Evolutionary conservation across 257 asterid species (phyloP).

Genomic region (Penstemon barbatus): DNA sequence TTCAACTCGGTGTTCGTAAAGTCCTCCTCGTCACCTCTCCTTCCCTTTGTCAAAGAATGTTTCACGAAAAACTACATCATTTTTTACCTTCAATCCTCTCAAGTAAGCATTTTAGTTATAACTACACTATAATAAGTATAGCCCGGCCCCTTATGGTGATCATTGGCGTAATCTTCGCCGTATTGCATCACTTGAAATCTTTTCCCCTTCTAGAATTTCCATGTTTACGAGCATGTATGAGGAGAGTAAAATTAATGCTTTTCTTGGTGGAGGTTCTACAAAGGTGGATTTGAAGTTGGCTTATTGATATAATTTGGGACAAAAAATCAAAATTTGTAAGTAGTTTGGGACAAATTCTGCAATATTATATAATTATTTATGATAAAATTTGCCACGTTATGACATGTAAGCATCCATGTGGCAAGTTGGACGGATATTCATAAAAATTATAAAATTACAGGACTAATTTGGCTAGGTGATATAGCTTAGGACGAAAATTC

Average conservation of each 20-base stretch:
- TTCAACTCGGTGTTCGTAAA: slow-evolving; percentile 26
- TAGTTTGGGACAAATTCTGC: no score
- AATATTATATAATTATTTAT: no score
- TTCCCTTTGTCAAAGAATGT: slow-evolving; percentile 30
- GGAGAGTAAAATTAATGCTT: slow-evolving; percentile 26
- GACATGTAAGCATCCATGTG: no score
- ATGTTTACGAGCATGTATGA: slow-evolving; percentile 9
- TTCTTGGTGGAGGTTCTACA: slow-evolving; percentile 9
- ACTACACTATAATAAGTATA: slow-evolving; percentile 29
- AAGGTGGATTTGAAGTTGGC: slow-evolving; percentile 29
- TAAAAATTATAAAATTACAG: no score
- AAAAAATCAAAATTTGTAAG: no score
- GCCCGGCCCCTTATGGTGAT: slow-evolving; percentile 32
- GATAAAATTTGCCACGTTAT: no score
- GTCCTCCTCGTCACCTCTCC: slow-evolving; percentile 33
- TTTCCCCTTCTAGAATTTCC: slow-evolving; percentile 31
- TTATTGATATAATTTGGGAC: no score
- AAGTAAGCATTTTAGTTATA: slow-evolving; percentile 35
- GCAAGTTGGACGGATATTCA: no score
- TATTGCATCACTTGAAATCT: slow-evolving; percentile 22
- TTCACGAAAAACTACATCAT: slow-evolving; percentile 36
- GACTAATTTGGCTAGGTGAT: no score
- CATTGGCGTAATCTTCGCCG: no score
- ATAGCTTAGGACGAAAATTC: no score
- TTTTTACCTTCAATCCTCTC: slow-evolving; percentile 34